Base-by-base conservation (phyloP, 306 rosid species). In the Elaeagnus macrophylla region DNA sequence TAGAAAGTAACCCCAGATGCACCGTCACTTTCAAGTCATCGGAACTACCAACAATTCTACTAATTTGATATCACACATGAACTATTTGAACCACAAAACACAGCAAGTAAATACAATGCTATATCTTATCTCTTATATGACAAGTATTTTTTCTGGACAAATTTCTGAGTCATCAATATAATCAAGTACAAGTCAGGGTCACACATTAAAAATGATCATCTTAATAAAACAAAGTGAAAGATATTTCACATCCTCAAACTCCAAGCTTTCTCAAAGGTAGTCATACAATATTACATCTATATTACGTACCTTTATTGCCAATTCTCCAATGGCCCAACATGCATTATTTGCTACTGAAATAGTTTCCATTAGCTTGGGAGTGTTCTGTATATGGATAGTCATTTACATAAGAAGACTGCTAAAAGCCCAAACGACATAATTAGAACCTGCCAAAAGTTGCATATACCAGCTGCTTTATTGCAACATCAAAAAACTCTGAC, bases 291-390 rank as follows among this genome's bases (percentile, higher is more conserved):
- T 12, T 15, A 11, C 5, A 57, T 25, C 32, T 25, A 25, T 25
- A 25, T n/a, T n/a, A 25, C 67, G 14, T 82, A 88, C 99, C 96
- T 93, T 93, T 49, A 93, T 79, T 13, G 96, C 95, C 66, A 93
- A 65, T 64, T 93, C 99, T 67, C 99, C 99, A 57, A 93, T 88
- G 43, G 95, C 94, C 99, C 99, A 93, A 70, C 99, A 93, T 35
- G 99, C 99, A 79, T 93, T 93, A 72, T 93, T 93, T 67, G 99
- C 99, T 54, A 93, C 95, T 38, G 96, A 93, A 73, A 83, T 68
- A 64, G 84, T 84, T 68, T 83, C 90, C 70, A 75, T 81, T 50
- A 84, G 77, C 83, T 79, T 88, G 6, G 94, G 84, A 71, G 73
- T 75, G 72, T 75, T 84, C 99, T 93, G 83, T 42, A 52, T 48